Conservation (phyloP, 2,329 filamentous ascomycete species). For the Rhexocercosporidium sp. region DNA sequence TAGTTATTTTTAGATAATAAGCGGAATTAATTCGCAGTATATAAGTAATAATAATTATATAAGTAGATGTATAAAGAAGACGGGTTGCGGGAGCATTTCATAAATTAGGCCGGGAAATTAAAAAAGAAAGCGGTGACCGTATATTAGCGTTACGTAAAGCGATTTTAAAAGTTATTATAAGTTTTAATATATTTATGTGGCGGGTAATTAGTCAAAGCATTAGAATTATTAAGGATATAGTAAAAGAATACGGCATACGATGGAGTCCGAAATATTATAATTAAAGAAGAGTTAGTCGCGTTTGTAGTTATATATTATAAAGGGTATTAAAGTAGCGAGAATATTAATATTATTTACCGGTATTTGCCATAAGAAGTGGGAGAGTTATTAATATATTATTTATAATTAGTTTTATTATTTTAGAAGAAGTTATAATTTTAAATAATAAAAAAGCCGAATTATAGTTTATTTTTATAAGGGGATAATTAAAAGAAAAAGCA, state of each 20-base stretch:
- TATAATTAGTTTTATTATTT: too few relatives aligned
- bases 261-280: slow-evolving; percentile 23
- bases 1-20: too few relatives aligned
- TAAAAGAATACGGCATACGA: slow-evolving; percentile 20
- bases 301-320: slow-evolving; percentile 38
- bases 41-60: too few relatives aligned
- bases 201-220: slow-evolving; percentile 10
- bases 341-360: slow-evolving; percentile 37
- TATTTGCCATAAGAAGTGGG: slow-evolving; percentile 39
- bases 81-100: too few relatives aligned
- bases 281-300: slow-evolving; percentile 21
- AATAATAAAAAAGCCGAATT: too few relatives aligned
- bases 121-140: too few relatives aligned
- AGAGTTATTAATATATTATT: too few relatives aligned
- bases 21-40: too few relatives aligned
- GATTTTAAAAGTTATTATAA: slow-evolving; percentile 19
- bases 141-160: slow-evolving; percentile 11
- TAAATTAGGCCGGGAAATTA: too few relatives aligned
- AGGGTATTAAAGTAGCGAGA: slow-evolving; percentile 28
- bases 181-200: slow-evolving; percentile 20
- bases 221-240: too few relatives aligned
- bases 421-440: too few relatives aligned
- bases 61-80: too few relatives aligned
- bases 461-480: background rate
- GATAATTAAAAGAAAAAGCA: slow-evolving; percentile 16